Evolutionary conservation across 2,329 filamentous ascomycete genomes (phyloP), one percentile per base, ranked within the genome.

Genomic region (Ceratocystis cacaofunesta): DNA sequence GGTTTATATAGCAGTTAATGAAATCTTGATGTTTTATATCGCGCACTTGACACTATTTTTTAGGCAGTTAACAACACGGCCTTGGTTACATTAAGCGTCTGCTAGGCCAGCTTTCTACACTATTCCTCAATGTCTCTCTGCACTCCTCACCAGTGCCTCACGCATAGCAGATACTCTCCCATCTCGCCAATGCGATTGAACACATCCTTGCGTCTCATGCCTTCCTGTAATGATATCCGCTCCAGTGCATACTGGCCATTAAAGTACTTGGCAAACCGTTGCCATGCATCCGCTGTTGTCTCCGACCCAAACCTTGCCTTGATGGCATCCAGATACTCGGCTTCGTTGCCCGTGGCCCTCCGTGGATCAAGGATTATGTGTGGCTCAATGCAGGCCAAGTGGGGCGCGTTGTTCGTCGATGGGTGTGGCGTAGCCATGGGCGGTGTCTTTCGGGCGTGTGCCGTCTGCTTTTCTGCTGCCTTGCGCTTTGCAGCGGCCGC

Each of bases 191-290:
- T 74, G 65, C 86, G 77, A 60, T 82, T 81, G 78, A 88, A 91
- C 15, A 90, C 81, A 70, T 89, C 86, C 76, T 92, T 95, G 66
- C 90, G 80, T 78, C 94, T 95, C 77, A 95, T 82, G 5, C 89
- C 88, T 75, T 96, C 90, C 66, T 87, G 82, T n/a, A 94, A 78
- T 1, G 88, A 84, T 69, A 99, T 88, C 70, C 92, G 86, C 76
- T 99, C 94, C 67, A 97, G 79, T 1, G 92, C 87, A 72, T 88
- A 86, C 66, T 81, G 82, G 0, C 94, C 94, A 73, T 97, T 92
- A 70, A 97, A 90, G 74, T 96, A 94, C 74, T 88, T 90, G 71
- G 86, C 82, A 70, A 96, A 85, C 57, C 81, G 78, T 1, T 84
- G 82, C 88, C 91, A 95, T 61, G 83, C 81, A 66, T 84, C 81